A percentile compares a stretch with the other conserved stretches of the same genome.
phyloP scores from a whole-genome alignment of 805 yeast genomes.

The Jamesozyma rosinii region DNA sequence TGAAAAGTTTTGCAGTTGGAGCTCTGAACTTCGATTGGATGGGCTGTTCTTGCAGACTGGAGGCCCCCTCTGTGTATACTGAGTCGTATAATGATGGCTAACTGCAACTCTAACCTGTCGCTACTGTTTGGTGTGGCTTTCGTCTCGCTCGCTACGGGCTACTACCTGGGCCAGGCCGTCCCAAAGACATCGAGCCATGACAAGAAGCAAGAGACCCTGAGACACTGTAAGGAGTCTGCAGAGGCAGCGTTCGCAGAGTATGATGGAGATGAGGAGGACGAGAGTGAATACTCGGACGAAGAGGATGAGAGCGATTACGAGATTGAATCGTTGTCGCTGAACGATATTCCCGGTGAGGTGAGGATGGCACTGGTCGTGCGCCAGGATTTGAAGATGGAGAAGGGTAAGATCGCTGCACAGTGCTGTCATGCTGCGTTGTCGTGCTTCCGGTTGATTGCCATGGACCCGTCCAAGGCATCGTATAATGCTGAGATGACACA shows the following conservation, averaged over 20 bases:
- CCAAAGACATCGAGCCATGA: conserved; percentile 10
- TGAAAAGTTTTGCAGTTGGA: too few relatives aligned
- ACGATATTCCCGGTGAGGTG: conserved; percentile 68
- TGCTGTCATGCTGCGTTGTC: conserved; percentile 97
- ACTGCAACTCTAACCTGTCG: conserved; percentile 9
- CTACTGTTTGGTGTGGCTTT: conserved; percentile 19
- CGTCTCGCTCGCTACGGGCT: conserved; percentile 27
- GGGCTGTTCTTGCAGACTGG: too few relatives aligned
- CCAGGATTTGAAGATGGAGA: conserved; percentile 81
- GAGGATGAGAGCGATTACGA: conserved; percentile 48
- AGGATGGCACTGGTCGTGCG: conserved; percentile 83
- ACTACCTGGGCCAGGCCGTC: conserved; percentile 20
- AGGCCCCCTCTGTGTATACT: too few relatives aligned
- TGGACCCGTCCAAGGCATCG: conserved; percentile 38
- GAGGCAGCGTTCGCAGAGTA: background rate
- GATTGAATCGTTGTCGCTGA: conserved; percentile 50
- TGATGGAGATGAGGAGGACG: conserved; percentile 6
- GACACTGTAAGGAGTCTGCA: conserved; percentile 13
- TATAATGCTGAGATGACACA: conserved; percentile 54
- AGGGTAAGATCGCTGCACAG: conserved; percentile 96
- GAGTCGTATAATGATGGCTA: background rate
- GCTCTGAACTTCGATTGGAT: too few relatives aligned
- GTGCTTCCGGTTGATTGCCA: conserved; percentile 61
- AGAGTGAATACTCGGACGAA: conserved; percentile 32
- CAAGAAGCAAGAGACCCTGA: conserved; percentile 10